Evolutionary conservation across 345 rosid species (phyloP).

Genomic region (Brassica juncea): DNA sequence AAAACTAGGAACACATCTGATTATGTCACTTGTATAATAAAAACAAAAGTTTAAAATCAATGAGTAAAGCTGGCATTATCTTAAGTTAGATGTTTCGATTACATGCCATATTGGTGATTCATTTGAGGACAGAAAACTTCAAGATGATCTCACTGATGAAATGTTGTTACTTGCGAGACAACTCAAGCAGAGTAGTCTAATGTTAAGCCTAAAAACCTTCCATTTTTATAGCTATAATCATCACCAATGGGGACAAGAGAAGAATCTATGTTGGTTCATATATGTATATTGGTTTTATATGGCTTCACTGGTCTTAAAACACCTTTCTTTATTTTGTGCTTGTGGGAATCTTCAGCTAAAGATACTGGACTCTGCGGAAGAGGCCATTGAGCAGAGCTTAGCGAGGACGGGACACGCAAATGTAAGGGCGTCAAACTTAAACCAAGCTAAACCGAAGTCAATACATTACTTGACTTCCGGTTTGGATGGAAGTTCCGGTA

Average conservation of each 20-base stretch:
- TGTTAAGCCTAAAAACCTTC: constrained; percentile 45
- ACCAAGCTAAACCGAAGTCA: too few relatives aligned
- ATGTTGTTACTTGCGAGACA: constrained; percentile 88
- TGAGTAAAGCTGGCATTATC: not conserved
- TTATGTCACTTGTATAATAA: not conserved
- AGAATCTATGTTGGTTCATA: not conserved
- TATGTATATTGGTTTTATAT: not conserved
- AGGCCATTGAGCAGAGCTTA: constrained; percentile 82
- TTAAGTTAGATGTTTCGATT: not conserved
- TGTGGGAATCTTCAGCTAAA: constrained; percentile 21
- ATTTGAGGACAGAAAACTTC: constrained; percentile 57
- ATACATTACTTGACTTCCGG: not conserved
- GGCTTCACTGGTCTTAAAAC: not conserved
- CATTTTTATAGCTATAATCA: not conserved
- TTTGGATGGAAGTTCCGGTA: not conserved
- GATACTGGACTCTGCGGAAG: constrained; percentile 86
- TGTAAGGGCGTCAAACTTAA: constrained; percentile 48
- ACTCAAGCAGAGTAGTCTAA: constrained; percentile 58
- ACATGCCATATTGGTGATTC: too few relatives aligned
- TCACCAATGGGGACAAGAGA: not conserved
- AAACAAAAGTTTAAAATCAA: not conserved
- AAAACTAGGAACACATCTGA: not conserved
- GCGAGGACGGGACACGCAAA: constrained; percentile 78
- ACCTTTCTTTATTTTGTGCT: not conserved
- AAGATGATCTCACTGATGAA: constrained; percentile 86